These are phyloP conservation scores for Ascochyta koolunga DNA, from an alignment of 2,329 filamentous ascomycete genomes.

Conservation along the genomic window DNA sequence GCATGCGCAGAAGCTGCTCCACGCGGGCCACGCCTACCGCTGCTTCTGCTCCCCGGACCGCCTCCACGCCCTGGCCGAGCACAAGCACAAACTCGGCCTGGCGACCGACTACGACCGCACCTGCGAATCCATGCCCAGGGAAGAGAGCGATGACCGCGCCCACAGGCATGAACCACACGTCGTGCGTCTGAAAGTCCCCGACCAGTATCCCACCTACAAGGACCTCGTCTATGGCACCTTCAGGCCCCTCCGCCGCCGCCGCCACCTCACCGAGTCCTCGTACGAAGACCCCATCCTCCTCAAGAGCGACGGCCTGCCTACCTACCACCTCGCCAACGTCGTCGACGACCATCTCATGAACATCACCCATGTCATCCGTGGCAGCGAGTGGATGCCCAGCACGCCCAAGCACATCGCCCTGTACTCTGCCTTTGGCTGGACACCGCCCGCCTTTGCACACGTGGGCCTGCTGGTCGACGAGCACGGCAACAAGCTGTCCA, in stretches of 20 bases:
- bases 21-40: constrained; percentile 79
- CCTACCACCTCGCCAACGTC: constrained; percentile 96
- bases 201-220: constrained; percentile 66
- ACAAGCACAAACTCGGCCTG: constrained; percentile 64
- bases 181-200: constrained; percentile 73
- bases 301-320: constrained; percentile 90
- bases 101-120: constrained; percentile 71
- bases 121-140: constrained; percentile 70
- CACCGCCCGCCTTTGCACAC: constrained; percentile 56
- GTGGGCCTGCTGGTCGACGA: constrained; percentile 57
- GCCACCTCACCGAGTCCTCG: constrained; percentile 51
- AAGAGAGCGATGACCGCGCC: constrained; percentile 74
- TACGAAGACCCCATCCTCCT: constrained; percentile 87
- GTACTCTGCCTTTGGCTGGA: constrained; percentile 58
- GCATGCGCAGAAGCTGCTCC: constrained; percentile 72
- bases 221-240: constrained; percentile 78
- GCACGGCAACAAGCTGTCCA: constrained; percentile 67
- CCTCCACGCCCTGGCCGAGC: constrained; percentile 69
- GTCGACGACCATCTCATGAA: constrained; percentile 95
- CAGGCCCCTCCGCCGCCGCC: constrained; percentile 41
- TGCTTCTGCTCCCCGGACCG: constrained; percentile 86
- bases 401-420: constrained; percentile 76
- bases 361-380: constrained; percentile 93
- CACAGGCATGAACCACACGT: constrained; percentile 73
- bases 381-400: constrained; percentile 95